A percentile compares a stretch with the other conserved stretches of the same genome.
Evolutionary conservation across 352 stramenopile genomes (phyloP).

Genomic region (Pythium sukuiense): DNA sequence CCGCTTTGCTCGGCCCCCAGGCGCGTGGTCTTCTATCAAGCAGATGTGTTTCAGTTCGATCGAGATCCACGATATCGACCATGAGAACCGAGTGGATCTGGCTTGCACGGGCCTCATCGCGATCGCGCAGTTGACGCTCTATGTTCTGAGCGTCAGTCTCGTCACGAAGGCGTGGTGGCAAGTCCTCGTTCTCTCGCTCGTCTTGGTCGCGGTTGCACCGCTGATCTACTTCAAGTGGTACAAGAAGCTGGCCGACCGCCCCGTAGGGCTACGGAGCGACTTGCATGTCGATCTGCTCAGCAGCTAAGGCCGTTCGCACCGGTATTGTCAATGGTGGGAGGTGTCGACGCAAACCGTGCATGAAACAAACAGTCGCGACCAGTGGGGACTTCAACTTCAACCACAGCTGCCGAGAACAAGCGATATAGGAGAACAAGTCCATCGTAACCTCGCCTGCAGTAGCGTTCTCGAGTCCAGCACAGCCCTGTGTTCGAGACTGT

Average conservation of each 20-base stretch:
- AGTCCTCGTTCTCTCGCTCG: constrained; percentile 38
- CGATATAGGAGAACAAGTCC: not conserved
- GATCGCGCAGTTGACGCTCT: constrained; percentile 57
- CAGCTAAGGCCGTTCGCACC: constrained; percentile 16
- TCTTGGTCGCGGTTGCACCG: constrained; percentile 44
- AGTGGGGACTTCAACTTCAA: constrained; percentile 21
- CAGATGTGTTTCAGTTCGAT: constrained; percentile 59
- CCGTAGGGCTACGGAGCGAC: constrained; percentile 53
- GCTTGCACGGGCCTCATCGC: constrained; percentile 65
- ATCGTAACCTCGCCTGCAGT: not conserved
- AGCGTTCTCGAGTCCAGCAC: not conserved
- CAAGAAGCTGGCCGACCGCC: constrained; percentile 56
- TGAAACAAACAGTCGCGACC: constrained; percentile 4
- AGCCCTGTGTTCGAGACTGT: too few species aligned
- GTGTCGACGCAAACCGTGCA: not conserved
- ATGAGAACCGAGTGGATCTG: constrained; percentile 64
- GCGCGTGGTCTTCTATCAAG: constrained; percentile 55
- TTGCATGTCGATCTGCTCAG: constrained; percentile 45
- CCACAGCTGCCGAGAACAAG: constrained; percentile 12
- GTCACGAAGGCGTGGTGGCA: constrained; percentile 66
- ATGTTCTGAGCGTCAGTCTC: constrained; percentile 66
- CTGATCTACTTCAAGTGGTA: constrained; percentile 83
- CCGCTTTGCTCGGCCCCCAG: constrained; percentile 61
- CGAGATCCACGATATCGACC: constrained; percentile 51
- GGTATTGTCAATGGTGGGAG: not conserved